Evolutionary conservation across 345 rosid species (phyloP), one percentile per base, ranked within the genome.

Genomic region (Psidium friedrichsthalianum): DNA sequence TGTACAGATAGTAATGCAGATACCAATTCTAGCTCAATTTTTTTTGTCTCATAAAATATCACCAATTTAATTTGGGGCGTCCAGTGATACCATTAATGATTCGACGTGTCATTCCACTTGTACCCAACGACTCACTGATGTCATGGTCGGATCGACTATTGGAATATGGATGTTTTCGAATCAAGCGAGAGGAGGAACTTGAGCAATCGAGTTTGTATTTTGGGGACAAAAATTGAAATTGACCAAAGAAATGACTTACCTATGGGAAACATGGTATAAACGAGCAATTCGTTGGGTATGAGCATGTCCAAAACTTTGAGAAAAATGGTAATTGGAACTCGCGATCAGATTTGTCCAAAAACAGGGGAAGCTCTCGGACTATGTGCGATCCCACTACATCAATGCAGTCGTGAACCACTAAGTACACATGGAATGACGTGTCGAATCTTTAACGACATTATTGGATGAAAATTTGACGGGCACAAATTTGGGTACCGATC

Each of bases 71-170:
- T 3, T n/a, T 59, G 18, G 18, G 18, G 3, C 16, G 3, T 0
- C 6, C 2, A 25, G 0, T 24, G 29, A 58, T n/a, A 3, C 32
- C 64, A 11, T 0, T 25, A 58, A 58, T 2, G 3, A n/a, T 11
- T 58, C 6, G 32, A 15, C 64, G 3, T 58, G 64, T 25, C 8
- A 11, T 58, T 25, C 16, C 32, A 58, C 64, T 58, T 58, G 8
- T 25, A 25, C n/a, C 0, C 7, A 6, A 57, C 7, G 29, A 25
- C 29, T 57, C 29, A 1, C 0, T n/a, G 2, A 2, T 25, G 0
- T 57, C 0, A 12, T 57, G 15, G 3, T 57, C 12, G 64, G 64
- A 57, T 29, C 64, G 15, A 25, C 64, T 25, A 6, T 25, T 58
- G 64, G 32, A 58, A 58, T 0, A 25, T 11, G 64, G 32, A 57